Base-by-base conservation (phyloP, 2,329 filamentous ascomycete species). In the Fusarium sterilihyphosum region DNA sequence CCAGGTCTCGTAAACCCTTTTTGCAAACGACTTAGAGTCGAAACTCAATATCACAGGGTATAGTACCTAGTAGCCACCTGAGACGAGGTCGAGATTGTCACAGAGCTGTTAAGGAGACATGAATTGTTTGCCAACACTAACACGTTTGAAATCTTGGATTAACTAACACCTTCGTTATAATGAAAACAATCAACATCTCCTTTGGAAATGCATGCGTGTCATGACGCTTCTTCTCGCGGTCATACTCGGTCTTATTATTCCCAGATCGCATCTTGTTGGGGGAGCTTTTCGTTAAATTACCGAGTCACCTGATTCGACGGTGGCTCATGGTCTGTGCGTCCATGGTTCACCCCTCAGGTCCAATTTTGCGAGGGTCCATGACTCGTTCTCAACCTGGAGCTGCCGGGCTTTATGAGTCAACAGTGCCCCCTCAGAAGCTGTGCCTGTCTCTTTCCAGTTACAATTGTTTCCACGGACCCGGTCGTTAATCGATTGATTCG, bases 321-420 rank as follows among this genome's bases (percentile, higher is more conserved):
- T 43, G 58, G 53, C 43, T 26, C 26, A 38, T 53, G 54, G 33
- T 52, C 60, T 47, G 56, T 70, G 53, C 44, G 24, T n/a, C 29
- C 31, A 31, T 43, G 35, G 52, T 29, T 56, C 35, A 41, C 35
- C 52, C 24, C 24, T 40, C 16, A 17, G 41, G 20, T 5, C 52
- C 37, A n/a, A 29, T 56, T 40, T 56, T 41, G 20, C 16, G 40
- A 40, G 35, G 24, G 59, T 54, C 61, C 76, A 78, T 78, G 77
- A 78, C 77, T 78, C 77, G 75, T 65, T 68, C 58, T 40, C 38
- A 43, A 58, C 68, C 60, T 53, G 61, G 56, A 49, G 40, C 40
- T 52, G 52, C 46, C 59, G 66, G 71, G 73, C 77, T 68, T 73
- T 78, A 77, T 78, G 77, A 78, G 77, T 78, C 77, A 78, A 78